phyloP scores from a whole-genome alignment of 768 basidiomycete genomes.

The Chalciporus sphaerocephalus region DNA sequence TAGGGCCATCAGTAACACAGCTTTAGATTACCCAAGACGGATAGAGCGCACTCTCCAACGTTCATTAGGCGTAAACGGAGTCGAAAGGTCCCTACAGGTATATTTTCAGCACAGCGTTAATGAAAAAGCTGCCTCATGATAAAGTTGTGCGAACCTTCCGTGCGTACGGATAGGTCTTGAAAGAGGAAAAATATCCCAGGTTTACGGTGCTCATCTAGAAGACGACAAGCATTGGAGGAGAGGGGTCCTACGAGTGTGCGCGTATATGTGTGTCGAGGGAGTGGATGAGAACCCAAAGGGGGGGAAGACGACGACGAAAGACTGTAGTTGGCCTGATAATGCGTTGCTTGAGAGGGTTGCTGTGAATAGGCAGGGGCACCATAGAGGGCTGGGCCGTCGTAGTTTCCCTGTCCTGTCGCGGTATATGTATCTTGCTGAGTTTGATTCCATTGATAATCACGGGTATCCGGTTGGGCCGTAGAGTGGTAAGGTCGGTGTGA shows the following conservation, averaged over 20 bases:
- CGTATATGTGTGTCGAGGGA: constrained; percentile 71
- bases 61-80: constrained; percentile 86
- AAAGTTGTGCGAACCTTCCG: constrained; percentile 62
- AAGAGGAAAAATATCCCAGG: constrained; percentile 93
- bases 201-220: constrained; percentile 80
- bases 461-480: constrained; percentile 34
- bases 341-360: constrained; percentile 28
- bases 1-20: constrained; percentile 21
- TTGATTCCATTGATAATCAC: constrained; percentile 34
- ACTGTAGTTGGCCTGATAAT: constrained; percentile 27
- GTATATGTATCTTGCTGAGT: constrained; percentile 25
- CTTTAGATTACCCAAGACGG: constrained; percentile 11
- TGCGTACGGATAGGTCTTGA: constrained; percentile 89
- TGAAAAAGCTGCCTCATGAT: constrained; percentile 20
- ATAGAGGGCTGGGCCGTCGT: constrained; percentile 23
- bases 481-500: constrained; percentile 34
- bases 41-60: constrained; percentile 75
- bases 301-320: constrained; percentile 27
- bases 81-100: constrained; percentile 67
- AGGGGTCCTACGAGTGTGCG: constrained; percentile 89
- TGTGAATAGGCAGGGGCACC: constrained; percentile 25
- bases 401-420: constrained; percentile 27
- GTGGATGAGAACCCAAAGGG: constrained; percentile 36
- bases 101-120: constrained; percentile 20
- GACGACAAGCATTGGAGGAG: constrained; percentile 78